phyloP scores from a whole-genome alignment of 1,284 basidiomycete species.

The Malassezia vespertilionis region DNA sequence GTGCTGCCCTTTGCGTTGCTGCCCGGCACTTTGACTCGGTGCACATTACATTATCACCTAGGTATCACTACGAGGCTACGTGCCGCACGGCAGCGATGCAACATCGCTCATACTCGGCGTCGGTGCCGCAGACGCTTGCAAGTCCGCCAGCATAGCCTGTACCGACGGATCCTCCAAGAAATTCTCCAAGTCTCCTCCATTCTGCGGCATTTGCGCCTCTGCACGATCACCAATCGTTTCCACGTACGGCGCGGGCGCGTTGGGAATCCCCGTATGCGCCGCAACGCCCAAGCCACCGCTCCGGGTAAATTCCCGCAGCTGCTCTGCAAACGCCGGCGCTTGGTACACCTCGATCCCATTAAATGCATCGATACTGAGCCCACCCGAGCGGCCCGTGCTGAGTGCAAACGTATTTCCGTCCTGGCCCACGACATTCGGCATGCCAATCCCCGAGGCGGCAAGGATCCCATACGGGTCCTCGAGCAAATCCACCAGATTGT shows the following conservation, averaged over 20 bases:
- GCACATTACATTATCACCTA: too few species aligned
- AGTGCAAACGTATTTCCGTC: background rate
- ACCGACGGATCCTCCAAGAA: slow-evolving; percentile 16
- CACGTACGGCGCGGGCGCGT: slow-evolving; percentile 5
- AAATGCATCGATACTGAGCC: slow-evolving; percentile 27
- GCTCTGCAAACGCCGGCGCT: slow-evolving; percentile 23
- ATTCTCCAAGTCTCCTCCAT: background rate
- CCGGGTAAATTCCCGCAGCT: slow-evolving; percentile 28
- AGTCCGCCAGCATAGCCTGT: slow-evolving; percentile 10
- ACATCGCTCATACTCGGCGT: background rate
- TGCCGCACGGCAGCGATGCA: too few species aligned
- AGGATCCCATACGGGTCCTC: slow-evolving; percentile 44
- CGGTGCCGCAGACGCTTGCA: slow-evolving; percentile 2
- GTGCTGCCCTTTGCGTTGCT: too few species aligned
- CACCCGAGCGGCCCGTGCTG: slow-evolving; percentile 4
- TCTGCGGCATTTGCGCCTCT: background rate
- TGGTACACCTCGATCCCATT: slow-evolving; percentile 32
- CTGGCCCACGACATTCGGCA: slow-evolving; percentile 16
- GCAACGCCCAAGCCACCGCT: slow-evolving; percentile 29
- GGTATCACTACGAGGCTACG: too few species aligned
- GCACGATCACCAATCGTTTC: slow-evolving; percentile 1
- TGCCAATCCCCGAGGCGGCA: slow-evolving; percentile 32
- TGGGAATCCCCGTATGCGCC: slow-evolving; percentile 29
- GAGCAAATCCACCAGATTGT: slow-evolving; percentile 32
- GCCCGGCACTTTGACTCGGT: too few species aligned